Percentiles rank a stretch among this genome's conserved stretches.
Conservation (phyloP, 2,329 filamentous ascomycete genomes). For the Phialophora tarda region DNA sequence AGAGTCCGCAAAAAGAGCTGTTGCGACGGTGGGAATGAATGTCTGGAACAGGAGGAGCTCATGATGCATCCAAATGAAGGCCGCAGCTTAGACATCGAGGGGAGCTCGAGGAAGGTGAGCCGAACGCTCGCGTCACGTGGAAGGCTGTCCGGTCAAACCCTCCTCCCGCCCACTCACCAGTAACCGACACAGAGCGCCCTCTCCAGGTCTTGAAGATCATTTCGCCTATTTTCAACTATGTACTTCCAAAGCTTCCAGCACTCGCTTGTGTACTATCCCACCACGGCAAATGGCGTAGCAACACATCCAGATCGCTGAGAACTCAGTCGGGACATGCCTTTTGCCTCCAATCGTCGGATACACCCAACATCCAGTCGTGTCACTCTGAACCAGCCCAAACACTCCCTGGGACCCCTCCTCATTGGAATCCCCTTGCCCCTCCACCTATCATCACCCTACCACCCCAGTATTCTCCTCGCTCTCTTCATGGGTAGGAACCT, state of each 20-base stretch:
- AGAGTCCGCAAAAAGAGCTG: constrained; percentile 1
- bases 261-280: background rate
- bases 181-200: no score
- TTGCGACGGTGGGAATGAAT: constrained; percentile 8
- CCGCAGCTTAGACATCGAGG: constrained; percentile 27
- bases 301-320: background rate
- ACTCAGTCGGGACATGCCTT: background rate
- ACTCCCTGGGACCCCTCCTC: background rate
- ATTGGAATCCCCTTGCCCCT: background rate
- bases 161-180: no score
- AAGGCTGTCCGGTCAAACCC: background rate
- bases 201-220: background rate
- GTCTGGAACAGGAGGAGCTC: constrained; percentile 7
- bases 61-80: constrained; percentile 22
- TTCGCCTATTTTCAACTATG: background rate
- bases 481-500: constrained; percentile 36
- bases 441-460: constrained; percentile 19
- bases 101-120: constrained; percentile 21
- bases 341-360: background rate
- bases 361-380: background rate
- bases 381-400: no score
- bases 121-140: background rate
- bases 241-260: background rate
- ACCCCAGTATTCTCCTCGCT: constrained; percentile 36
- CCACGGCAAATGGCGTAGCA: background rate